Evolutionary conservation across 176 grass and related monocot species (phyloP), one percentile per base, ranked within the genome.

Genomic region (Eremochloa ophiuroides): DNA sequence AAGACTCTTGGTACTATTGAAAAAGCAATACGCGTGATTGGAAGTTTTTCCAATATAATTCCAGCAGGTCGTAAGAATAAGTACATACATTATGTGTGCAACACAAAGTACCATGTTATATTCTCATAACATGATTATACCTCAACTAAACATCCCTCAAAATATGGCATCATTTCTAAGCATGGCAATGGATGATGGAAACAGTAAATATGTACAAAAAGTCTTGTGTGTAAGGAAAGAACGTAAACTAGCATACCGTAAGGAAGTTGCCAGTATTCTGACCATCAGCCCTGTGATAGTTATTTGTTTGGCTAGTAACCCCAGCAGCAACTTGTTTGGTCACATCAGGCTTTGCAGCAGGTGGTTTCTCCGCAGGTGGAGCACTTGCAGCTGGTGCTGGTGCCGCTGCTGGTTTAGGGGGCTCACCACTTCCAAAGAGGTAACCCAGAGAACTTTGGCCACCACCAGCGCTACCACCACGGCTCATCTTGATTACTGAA

Each of bases 221-320:
- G 23, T 2, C 40, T 7, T 15, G 23, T 47, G 29, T 29, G 10
- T 46, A 69, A 59, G 5, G 55, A 26, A 83, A 37, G 7, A 20
- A 76, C 2, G 3, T 10, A 82, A 73, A 58, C 8, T 40, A 27
- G 4, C 43, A 35, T 90, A 95, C 93, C 77, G 93, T 95, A 28
- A 95, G 83, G 63, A 95, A 95, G 81, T 95, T 92, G 48, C 93
- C 93, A 1, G 81, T 90, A 74, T 95, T 95, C 78, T 95, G 93
- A 1, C 93, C 93, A 27, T 90, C 93, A 61, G 90, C 90, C 26
- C 93, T 74, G 75, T 64, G 62, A n/a, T 95, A 95, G 78, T 95
- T 95, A 31, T 93, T 93, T 66, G 63, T 78, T 66, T 44, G 77
- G 79, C 78, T 89, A 35, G 82, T 71, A 71, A 95, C 87, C 20